Evolutionary conservation across 805 yeast species (phyloP).

Genomic region (Lachancea fermentati): DNA sequence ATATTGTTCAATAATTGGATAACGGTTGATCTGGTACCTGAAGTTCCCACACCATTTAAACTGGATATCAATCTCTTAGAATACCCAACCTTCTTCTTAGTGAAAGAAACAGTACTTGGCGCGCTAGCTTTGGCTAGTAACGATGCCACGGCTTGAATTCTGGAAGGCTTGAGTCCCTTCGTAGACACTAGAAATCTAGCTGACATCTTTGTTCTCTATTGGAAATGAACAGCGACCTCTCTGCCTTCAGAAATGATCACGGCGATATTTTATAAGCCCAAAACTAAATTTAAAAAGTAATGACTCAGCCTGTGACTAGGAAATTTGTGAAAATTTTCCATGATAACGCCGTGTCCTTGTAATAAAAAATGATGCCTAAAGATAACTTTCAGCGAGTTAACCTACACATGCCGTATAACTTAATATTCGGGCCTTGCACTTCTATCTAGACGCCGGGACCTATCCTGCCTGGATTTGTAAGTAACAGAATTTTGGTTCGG

Average conservation of each 20-base stretch:
- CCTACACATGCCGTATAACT: too few species aligned
- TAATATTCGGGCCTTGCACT: background rate
- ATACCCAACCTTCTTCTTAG: conserved; percentile 24
- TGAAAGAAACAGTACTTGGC: conserved; percentile 12
- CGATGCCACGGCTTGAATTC: conserved; percentile 17
- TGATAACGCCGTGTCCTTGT: too few species aligned
- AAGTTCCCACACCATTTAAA: conserved; percentile 24
- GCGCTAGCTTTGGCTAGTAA: conserved; percentile 17
- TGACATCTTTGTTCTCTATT: conserved; percentile 18
- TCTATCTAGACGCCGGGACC: background rate
- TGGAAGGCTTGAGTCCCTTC: conserved; percentile 20
- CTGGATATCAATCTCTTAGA: conserved; percentile 24
- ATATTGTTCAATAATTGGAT: conserved; percentile 92
- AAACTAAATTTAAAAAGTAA: background rate
- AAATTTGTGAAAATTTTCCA: too few species aligned
- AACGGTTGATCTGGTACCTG: conserved; percentile 81
- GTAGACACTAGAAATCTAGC: conserved; percentile 25
- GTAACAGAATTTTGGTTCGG: background rate
- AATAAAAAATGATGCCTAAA: too few species aligned
- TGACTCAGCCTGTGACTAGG: background rate
- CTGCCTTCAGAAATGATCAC: background rate
- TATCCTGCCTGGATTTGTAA: conserved; percentile 1
- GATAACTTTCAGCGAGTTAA: too few species aligned
- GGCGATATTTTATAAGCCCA: background rate
- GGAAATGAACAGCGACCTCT: conserved; percentile 8